Conservation (phyloP, 805 yeast species). For the Lachancea sp. region DNA sequence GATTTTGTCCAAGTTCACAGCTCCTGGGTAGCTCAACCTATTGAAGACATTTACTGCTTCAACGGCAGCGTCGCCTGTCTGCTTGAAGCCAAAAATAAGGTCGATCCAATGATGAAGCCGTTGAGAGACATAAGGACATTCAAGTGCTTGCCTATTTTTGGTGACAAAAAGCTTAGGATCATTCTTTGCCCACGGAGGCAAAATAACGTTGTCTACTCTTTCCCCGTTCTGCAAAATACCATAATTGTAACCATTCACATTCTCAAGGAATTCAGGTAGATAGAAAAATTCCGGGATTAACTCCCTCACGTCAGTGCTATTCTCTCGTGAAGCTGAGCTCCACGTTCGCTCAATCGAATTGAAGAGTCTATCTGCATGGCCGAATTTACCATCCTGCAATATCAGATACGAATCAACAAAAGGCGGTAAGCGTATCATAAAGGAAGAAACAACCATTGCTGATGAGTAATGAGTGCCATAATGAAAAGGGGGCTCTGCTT, state of each 20-base stretch:
- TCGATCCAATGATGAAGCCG: slow-evolving; percentile 83
- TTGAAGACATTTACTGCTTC: slow-evolving; percentile 71
- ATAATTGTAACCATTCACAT: slow-evolving; percentile 60
- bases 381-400: slow-evolving; percentile 83
- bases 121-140: slow-evolving; percentile 71
- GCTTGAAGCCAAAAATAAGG: slow-evolving; percentile 74
- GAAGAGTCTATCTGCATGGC: slow-evolving; percentile 80
- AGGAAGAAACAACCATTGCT: slow-evolving; percentile 87
- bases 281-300: slow-evolving; percentile 81
- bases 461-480: slow-evolving; percentile 92
- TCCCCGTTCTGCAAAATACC: slow-evolving; percentile 62
- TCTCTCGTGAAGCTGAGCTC: slow-evolving; percentile 71
- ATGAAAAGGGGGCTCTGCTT: slow-evolving; percentile 68
- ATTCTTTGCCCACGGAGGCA: slow-evolving; percentile 81
- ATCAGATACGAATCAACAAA: slow-evolving; percentile 71
- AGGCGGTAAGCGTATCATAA: slow-evolving; percentile 69
- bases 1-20: slow-evolving; percentile 67
- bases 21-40: slow-evolving; percentile 78
- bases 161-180: slow-evolving; percentile 69
- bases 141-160: slow-evolving; percentile 77
- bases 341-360: slow-evolving; percentile 72
- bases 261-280: slow-evolving; percentile 69
- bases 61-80: slow-evolving; percentile 64
- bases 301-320: slow-evolving; percentile 84
- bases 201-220: slow-evolving; percentile 50